Evolutionary conservation across 148 eudicot species (phyloP).

Genomic region (Cornus kousa): DNA sequence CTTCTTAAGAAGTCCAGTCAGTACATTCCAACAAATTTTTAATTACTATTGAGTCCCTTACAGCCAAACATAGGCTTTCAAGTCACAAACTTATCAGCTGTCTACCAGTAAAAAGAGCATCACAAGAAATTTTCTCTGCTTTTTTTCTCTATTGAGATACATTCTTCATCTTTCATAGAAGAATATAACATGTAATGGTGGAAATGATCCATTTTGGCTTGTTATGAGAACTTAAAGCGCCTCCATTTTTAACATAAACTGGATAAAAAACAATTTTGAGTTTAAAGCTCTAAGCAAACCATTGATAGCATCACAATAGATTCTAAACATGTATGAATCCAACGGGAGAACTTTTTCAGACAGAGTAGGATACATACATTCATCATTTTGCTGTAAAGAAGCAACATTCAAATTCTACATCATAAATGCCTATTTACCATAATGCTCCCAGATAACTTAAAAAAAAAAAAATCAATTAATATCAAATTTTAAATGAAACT

Average conservation of each 20-base stretch:
- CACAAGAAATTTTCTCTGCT: neutral
- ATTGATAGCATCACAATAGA: neutral
- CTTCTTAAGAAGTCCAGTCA: neutral
- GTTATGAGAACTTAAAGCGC: neutral
- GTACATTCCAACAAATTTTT: neutral
- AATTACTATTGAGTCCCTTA: no score
- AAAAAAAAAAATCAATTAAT: neutral
- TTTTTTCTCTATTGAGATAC: neutral
- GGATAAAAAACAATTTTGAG: neutral
- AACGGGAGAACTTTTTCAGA: no score
- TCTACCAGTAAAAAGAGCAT: no score
- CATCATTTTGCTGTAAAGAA: no score
- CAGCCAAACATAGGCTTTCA: no score
- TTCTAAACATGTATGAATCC: no score
- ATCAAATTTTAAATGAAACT: neutral
- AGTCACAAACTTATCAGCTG: no score
- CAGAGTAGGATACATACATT: no score
- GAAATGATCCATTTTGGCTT: neutral
- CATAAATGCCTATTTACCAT: no score
- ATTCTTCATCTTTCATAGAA: neutral
- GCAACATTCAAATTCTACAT: neutral
- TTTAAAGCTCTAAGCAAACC: no score
- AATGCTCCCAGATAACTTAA: no score
- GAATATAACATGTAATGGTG: neutral
- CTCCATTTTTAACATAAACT: neutral